Base-by-base conservation (phyloP, 2,329 filamentous ascomycete genomes). In the Stylonectria norvegica region DNA sequence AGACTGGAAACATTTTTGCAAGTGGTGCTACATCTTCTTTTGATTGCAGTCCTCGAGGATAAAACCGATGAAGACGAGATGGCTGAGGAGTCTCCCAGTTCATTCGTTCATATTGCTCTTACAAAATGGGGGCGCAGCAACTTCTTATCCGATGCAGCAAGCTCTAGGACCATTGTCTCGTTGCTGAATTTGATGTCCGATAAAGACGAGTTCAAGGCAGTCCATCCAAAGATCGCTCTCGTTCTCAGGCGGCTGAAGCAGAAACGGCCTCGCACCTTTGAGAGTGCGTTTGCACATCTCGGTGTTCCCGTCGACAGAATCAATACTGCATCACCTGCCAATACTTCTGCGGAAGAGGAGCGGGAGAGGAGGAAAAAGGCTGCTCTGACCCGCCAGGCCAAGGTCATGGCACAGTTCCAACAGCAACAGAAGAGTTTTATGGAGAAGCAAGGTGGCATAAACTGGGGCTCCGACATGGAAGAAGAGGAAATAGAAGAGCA, bases 321-420 rank as follows among this genome's bases (percentile, higher is more conserved):
- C 48, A 86, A 87, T 50, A 89, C 87, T 4, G 82, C 83, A 4
- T 93, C 89, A 1, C 89, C 90, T n/a, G 86, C 86, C 11, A 76
- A 72, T 40, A 76, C 73, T 38, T 73, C 79, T 5, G 79, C 74
- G 25, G 83, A 86, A 43, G 85, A 85, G 50, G 86, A 91, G 57
- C 78, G 80, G 12, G 86, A 91, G 62, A 72, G 81, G 45, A 95
- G 91, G 71, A 98, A 96, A 73, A 86, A 86, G 64, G 87, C 91
- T 37, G 93, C 93, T 1, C 68, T 90, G 28, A 91, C 89, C 54
- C 81, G 93, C 16, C 90, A 97, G 64, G 90, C 90, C 2, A 86
- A 82, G 57, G 89, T 98, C 20, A 96, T 98, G 90, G 93, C 90
- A 2, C 89, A 96, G 59, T 96, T 98, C 66, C 93, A 97, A 62